Conservation (phyloP, 2,329 filamentous ascomycete genomes). For the Penicillium sp. region DNA sequence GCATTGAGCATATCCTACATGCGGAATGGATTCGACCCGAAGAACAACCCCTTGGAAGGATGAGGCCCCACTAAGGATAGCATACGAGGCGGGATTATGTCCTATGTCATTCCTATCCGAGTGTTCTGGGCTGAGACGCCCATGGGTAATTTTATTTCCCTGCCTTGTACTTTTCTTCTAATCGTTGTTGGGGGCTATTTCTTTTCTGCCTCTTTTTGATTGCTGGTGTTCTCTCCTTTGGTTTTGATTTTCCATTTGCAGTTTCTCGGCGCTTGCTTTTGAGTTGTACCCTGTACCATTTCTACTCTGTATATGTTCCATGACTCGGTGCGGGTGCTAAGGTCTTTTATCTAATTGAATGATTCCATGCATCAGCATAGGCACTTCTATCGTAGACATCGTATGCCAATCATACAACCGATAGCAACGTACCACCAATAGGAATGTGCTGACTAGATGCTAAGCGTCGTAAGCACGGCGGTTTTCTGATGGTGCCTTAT, state of each 20-base stretch:
- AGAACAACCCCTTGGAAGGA: not conserved
- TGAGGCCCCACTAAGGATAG: not conserved
- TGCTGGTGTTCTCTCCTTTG: constrained; percentile 24
- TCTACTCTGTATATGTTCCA: constrained; percentile 32
- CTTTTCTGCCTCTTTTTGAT: constrained; percentile 13
- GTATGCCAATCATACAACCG: not conserved
- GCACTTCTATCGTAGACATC: not conserved
- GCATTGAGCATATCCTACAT: constrained; percentile 6
- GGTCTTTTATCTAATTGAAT: constrained; percentile 19
- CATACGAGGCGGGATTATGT: not conserved
- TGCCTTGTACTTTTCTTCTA: constrained; percentile 13
- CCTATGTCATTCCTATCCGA: not conserved
- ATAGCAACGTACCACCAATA: not conserved
- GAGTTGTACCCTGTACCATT: constrained; percentile 19
- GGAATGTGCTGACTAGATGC: too few species aligned
- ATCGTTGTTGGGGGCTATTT: constrained; percentile 13
- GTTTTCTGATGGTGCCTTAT: too few species aligned
- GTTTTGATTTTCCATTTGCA: constrained; percentile 5
- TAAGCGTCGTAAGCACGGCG: too few species aligned
- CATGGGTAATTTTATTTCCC: constrained; percentile 12
- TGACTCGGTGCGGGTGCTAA: constrained; percentile 27
- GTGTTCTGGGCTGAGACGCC: constrained; percentile 7
- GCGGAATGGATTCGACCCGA: not conserved
- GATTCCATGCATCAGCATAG: constrained; percentile 19
- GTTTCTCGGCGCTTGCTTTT: constrained; percentile 16